Base-by-base conservation (phyloP, 2,329 filamentous ascomycete species). In the Monosporascus sp. region DNA sequence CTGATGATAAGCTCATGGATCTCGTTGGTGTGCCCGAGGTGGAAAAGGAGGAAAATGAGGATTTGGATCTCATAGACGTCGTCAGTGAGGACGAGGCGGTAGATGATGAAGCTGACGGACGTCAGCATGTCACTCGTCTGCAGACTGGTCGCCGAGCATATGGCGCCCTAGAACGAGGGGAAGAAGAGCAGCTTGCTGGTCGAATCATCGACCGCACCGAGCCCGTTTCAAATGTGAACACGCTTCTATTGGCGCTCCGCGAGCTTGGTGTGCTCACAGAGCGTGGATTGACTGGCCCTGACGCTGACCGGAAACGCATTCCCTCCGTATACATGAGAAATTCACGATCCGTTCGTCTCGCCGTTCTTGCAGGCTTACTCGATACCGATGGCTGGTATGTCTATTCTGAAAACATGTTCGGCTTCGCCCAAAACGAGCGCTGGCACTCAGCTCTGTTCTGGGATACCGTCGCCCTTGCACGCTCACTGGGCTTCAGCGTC, bases 391-490 rank as follows among this genome's bases (percentile, higher is more conserved):
- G 52, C 38, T 52, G 47, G 49, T 54, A 52, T 36, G 18, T 52
- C 25, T 44, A 48, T 34, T 25, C 50, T n/a, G 52, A 49, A 17
- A 49, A 49, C 20, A 47, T 52, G 31, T 42, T 49, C 36, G 27
- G 22, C 49, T 52, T 54, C 24, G 24, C 34, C 27, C 49, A 54
- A 24, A 25, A 20, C n/a, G 41, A 49, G 31, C 17, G 7, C 5
- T 34, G 6, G 5, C 20, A 45, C 38, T 34, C 46, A 15, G 46
- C 49, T 46, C 50, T 49, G 18, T 54, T 54, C 46, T 54, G 52
- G 52, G 52, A 54, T 54, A 47, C 42, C 4, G 50, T 54, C 15
- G 34, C 52, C 31, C 47, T 54, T 31, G 52, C 52, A 44, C 52
- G 52, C 20, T 54, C 52, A 22, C 22, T 54, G 25, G 52, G 52